Evolutionary conservation across 2,329 filamentous ascomycete genomes (phyloP), one percentile per base, ranked within the genome.

Genomic region (Cladophialophora carrionii): DNA sequence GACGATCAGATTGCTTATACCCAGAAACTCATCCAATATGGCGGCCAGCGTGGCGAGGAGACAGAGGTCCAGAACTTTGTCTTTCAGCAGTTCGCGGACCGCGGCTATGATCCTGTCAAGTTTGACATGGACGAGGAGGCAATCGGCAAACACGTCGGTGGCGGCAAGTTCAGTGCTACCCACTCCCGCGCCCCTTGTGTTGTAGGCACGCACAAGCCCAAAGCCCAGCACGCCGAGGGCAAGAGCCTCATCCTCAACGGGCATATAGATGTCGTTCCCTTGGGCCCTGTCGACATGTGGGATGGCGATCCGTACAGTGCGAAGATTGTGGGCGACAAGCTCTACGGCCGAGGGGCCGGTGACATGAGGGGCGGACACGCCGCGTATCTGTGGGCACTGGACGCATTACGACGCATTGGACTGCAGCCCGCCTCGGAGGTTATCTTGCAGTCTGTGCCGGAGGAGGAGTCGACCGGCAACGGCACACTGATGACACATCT

Each of bases 381-480:
- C 6, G 57, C 63, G 3, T 64, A 66, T 58, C 9, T 69, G 12
- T 66, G 43, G 41, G 68, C 68, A 8, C 57, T 69, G 3, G 65
- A 68, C 54, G 65, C 68, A 5, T 24, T 69, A 20, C 56, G 52
- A 8, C 52, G 48, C 7, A 54, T 64, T 31, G 65, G 65, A 1
- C 57, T 67, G 34, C 68, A 69, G 57, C 68, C 68, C 14, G 68
- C 68, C 4, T 60, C 62, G 2, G 65, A 69, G 54, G 68, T 69
- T 22, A 68, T 69, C 20, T 41, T 69, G 37, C 58, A 69, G 61
- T 63, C 62, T 26, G 68, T 69, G 9, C 57, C 62, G 26, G 68
- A 69, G 54, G 68, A 69, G 55, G 65, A 69, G 34, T 67, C 65
- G 4, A 69, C 68, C 8, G 68, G 68, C 61, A 69, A 69, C 51